Base-by-base conservation (phyloP, 2,329 filamentous ascomycete species). In the Diaporthe sp. region DNA sequence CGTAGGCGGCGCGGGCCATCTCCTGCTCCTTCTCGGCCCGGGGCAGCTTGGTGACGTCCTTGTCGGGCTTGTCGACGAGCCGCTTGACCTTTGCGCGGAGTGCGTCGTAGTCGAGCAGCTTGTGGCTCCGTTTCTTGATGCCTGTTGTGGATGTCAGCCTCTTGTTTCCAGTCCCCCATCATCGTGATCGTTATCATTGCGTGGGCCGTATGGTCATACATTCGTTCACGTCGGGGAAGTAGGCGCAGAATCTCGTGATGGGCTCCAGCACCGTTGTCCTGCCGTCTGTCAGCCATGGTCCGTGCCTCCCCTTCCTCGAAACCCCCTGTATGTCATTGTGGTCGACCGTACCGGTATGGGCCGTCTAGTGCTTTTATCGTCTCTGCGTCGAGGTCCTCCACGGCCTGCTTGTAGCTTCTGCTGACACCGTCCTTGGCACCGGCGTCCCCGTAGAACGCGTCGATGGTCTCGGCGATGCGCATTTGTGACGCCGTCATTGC, bases 401-500 rank as follows among this genome's bases (percentile, higher is more conserved):
- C 97, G 12, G 97, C 97, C 84, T 98, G 96, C 86, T 98, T 99
- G 88, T 99, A 99, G 84, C 95, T 98, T 83, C 96, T 91, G 85
- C 94, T 97, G 76, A 99, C 97, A 74, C 97, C 97, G 83, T 99
- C 97, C 81, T 93, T 95, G 70, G 97, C 95, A 71, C 97, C 97
- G 1, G 96, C 93, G 83, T 99, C 97, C 74, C 97, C 97, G 86
- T 99, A 99, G 85, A 99, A 99, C 55, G 97, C 97, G 86, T 99
- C 97, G 85, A 99, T 99, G 28, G 97, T 99, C 85, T 99, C 97
- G 79, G 97, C 97, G 84, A 99, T 98, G 82, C 96, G 94, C 96
- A 99, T 98, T 86, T 99, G 97, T 72, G 96, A 98, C 71, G 97
- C 96, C 22, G 97, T 99, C 97, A 99, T 99, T 80, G 97, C 96